A percentile compares a stretch with the other conserved stretches of the same genome.
phyloP scores from a whole-genome alignment of 2,329 filamentous ascomycete genomes.

The Helotiales sp. region DNA sequence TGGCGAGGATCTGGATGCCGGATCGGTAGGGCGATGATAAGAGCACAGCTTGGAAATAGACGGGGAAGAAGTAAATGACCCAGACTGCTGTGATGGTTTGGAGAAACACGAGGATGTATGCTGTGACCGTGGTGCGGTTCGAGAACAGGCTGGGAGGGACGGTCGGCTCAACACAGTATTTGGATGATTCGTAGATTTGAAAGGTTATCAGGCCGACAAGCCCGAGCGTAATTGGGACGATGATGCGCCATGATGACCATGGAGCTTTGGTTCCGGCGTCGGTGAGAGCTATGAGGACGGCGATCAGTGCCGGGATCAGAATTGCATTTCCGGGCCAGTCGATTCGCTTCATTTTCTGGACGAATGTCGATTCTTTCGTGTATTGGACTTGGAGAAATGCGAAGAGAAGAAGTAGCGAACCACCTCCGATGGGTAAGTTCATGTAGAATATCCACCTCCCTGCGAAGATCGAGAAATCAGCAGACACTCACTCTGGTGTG shows the following conservation, averaged over 20 bases:
- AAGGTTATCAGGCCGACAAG: constrained; percentile 54
- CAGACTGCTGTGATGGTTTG: constrained; percentile 46
- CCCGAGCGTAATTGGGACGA: constrained; percentile 64
- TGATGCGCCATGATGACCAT: constrained; percentile 64
- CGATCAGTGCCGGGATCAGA: constrained; percentile 59
- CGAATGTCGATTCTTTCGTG: constrained; percentile 11
- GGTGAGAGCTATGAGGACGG: constrained; percentile 63
- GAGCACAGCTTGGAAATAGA: constrained; percentile 56
- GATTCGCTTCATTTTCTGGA: constrained; percentile 51
- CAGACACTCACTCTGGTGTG: neutral
- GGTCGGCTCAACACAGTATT: constrained; percentile 13
- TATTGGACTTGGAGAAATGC: constrained; percentile 25
- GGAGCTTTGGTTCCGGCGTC: constrained; percentile 67
- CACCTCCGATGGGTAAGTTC: constrained; percentile 30
- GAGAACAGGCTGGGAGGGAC: constrained; percentile 19
- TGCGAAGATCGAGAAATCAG: neutral
- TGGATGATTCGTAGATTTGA: constrained; percentile 38
- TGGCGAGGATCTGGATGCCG: constrained; percentile 60
- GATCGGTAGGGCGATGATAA: constrained; percentile 55
- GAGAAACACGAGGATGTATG: constrained; percentile 46
- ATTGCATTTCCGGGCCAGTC: constrained; percentile 67
- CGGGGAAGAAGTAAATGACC: constrained; percentile 47
- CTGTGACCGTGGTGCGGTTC: constrained; percentile 29
- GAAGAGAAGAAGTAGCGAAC: constrained; percentile 12
- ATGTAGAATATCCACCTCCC: constrained; percentile 39